Base-by-base conservation (phyloP, 805 yeast species). In the Suhomyces xylopsoci region DNA sequence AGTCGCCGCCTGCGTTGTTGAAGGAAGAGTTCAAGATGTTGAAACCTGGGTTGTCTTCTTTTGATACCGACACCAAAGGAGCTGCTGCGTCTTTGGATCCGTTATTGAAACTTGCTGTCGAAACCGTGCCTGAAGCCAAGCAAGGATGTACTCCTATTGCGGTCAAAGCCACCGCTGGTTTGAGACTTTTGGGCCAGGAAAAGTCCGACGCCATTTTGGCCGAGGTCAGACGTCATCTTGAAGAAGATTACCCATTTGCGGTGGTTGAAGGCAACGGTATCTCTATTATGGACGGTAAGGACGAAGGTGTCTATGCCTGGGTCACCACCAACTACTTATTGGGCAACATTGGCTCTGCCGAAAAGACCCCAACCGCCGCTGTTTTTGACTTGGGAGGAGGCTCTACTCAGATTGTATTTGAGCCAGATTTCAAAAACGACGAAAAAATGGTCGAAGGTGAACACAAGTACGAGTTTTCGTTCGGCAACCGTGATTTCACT, bases 251-350 rank as follows among this genome's bases (percentile, higher is more conserved):
- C 69, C 99, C 99, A 51, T 94, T 94, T 76, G 87, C 97, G 2
- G 90, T 94, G 47, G 96, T 92, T 48, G 84, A 80, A 9, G 90
- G 85, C 47, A 88, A 90, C 54, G 98, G 97, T 57, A 79, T 94
- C 54, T 79, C 92, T 9, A 89, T 94, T 64, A 93, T 94, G 98
- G 91, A 88, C 54, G 99, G 99, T 59, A 85, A 84, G 54, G 96
- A 93, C 61, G 99, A 96, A 77, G 99, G 99, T 69, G 97, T 94
- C 7, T 94, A 84, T 66, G 99, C 99, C 1, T 94, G 99, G 99
- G 88, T 94, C 69, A 94, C 99, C 25, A 85, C 97, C 48, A 94
- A 94, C 74, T 94, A 85, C 69, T 76, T 94, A 58, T 79, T 93
- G 61, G 98, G 97, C 42, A 94, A 93, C 74, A 93, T 94, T 68